Evolutionary conservation across 495 filamentous ascomycete species (phyloP), one percentile per base, ranked within the genome.

Genomic region (Hypoxylon fuscum): DNA sequence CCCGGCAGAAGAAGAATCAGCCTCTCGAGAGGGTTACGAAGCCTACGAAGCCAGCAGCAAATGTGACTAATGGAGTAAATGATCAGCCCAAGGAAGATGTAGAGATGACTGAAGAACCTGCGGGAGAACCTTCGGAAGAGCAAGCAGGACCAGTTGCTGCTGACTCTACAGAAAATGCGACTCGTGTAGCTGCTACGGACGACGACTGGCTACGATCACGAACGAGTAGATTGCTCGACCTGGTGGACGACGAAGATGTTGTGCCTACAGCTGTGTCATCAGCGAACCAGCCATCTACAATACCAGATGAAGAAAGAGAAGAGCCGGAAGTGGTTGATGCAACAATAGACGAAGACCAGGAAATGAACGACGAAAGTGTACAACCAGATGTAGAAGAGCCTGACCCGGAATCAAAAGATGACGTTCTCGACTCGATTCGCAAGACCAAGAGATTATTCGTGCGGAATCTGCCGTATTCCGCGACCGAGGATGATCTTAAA

Each of bases 171-270:
- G 59, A 52, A n/a, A 15, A 42, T 15, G 25, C 40, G 1, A 17
- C 48, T 3, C 27, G 17, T 14, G 62, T 49, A 10, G 68, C 76
- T 45, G 79, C 84, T 17, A 88, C 88, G 9, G 96, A 98, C 71
- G 83, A 85, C 41, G 95, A 99, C 71, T 99, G 95, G 95, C 80
- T 97, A 45, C 87, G 95, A 35, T 96, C 90, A 35, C 88, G 91
- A 62, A 97, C 93, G n/a, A 97, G 88, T 72, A 85, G 96, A 62
- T 75, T 97, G 42, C 81, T 98, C 31, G 96, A 92, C 69, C 77
- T 98, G 17, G 79, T 91, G 17, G 91, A 94, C 47, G 80, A 77
- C 1, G 77, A 83, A 38, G 81, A 82, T 42, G 60, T 75, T 3
- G 58, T 58, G 0, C 69, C 77, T 57, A 12, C 59, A 2, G n/a